phyloP scores from a whole-genome alignment of 176 grass and related monocot species.

The Oryza glumipatula region DNA sequence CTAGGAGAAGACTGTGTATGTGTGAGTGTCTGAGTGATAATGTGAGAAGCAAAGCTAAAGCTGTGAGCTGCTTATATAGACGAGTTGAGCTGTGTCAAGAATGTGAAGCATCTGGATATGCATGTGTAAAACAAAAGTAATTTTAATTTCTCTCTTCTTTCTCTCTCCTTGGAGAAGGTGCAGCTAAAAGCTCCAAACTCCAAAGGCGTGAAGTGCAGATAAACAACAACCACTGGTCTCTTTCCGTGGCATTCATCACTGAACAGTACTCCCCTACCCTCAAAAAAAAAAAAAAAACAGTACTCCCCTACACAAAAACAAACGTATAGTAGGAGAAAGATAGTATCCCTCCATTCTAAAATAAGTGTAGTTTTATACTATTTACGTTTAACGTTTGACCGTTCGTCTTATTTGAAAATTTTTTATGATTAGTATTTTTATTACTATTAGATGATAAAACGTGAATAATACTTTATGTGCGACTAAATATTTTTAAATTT shows the following conservation, averaged over 20 bases:
- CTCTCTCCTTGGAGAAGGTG: background rate
- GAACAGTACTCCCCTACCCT: background rate
- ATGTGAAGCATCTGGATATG: background rate
- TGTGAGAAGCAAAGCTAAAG: background rate
- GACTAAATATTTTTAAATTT: too few relatives aligned
- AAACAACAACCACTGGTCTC: background rate
- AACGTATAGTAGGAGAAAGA: background rate
- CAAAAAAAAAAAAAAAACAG: too few relatives aligned
- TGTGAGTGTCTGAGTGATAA: background rate
- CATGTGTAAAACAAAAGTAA: constrained; percentile 10
- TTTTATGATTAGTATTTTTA: too few relatives aligned
- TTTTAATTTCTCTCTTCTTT: background rate
- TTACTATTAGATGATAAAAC: too few relatives aligned
- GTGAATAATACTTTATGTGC: too few relatives aligned
- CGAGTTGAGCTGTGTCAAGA: background rate
- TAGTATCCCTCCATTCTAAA: background rate
- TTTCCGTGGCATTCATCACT: background rate
- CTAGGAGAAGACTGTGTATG: too few relatives aligned
- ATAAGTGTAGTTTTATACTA: too few relatives aligned
- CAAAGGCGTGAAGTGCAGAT: background rate
- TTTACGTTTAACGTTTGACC: too few relatives aligned
- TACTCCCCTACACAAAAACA: background rate
- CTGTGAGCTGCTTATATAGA: constrained; percentile 25
- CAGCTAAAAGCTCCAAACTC: background rate
- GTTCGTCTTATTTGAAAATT: too few relatives aligned